Evolutionary conservation across 1,139 yeast genomes (phyloP), one percentile per base, ranked within the genome.

Genomic region (Nakaseomyces delphensis): DNA sequence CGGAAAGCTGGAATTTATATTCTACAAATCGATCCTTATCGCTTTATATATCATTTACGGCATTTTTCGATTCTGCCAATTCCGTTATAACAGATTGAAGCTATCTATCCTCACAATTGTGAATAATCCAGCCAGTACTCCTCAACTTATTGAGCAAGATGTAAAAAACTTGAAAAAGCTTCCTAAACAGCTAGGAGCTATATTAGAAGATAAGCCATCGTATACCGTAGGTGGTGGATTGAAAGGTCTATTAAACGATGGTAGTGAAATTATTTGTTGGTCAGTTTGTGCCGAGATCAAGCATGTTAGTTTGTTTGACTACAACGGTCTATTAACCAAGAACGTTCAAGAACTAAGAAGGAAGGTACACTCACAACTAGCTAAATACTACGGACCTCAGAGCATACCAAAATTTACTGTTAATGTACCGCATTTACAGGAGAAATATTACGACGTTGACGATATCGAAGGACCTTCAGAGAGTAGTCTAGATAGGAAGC

Each of bases 211-310:
- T 56, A 77, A 77, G 54, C 76, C 81, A 38, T 87, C 77, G 42
- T 83, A 80, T 48, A 91, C 81, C 52, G 93, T 83, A 56, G 87
- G 83, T 46, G 96, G 95, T 20, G 96, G 96, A 1, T 64, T 83
- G 37, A 87, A 83, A 47, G 95, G 95, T 0, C 69, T 93, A 38
- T 69, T 89, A 55, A 77, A 74, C 52, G 85, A 84, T 54, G 72
- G 82, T 16, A 75, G 91, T 44, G 95, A 87, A 56, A 56, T 89
- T 38, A 71, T 79, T 0, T 81, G 94, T 3, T 91, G 99, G 99
- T 73, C 87, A 36, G 64, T 86, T 16, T 84, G 95, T 38, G 79
- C 93, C 8, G 96, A 96, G 1, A 77, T 89, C 41, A 75, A 78
- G 23, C 68, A 70, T 43, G 69, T 91, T 48, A 71, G 84, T 8